Evolutionary conservation across 148 eudicot species (phyloP), one percentile per base, ranked within the genome.

Genomic region (Selenicereus undatus): DNA sequence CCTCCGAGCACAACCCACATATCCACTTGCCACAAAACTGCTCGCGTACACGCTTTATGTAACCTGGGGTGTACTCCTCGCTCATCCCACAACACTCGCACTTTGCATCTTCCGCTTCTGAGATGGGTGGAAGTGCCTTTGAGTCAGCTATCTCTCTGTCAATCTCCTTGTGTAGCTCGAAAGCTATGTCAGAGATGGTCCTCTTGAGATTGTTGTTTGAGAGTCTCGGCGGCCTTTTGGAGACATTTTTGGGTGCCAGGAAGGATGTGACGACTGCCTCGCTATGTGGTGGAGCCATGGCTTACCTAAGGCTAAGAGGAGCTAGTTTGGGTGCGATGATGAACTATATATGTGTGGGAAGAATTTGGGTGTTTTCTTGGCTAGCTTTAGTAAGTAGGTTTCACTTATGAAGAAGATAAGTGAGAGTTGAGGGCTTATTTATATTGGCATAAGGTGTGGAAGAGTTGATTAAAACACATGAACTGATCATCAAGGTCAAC

Each of bases 81-180:
- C 85, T 79, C 98, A 93, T 92, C 29, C 93, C 95, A 80, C 98
- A 93, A 77, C 98, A 93, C 84, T 93, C 98, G 52, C 98, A 93
- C 76, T 89, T 93, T 20, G 91, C 94, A 14, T 90, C 87, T 75
- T 88, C 93, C 5, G 89, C 92, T 71, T 93, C 97, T 0, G 92
- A 85, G 54, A 93, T 88, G 0, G 89, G 87, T 2, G 93, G 87
- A n/a, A 90, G 88, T 9, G 76, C 45, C 22, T 69, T 74, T 2
- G 80, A n/a, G 22, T 79, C 81, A 4, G 35, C 81, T 1, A 77
- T 62, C 17, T 83, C 85, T 12, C 78, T 83, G 18, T 75, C 73
- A 13, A 82, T 86, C 39, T 88, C 90, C 73, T 86, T 87, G 79
- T 83, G 86, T 22, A 93, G 77, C 82, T 88, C 87, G 35, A 84